phyloP scores from a whole-genome alignment of 1,284 basidiomycete species.

The Leccinum subrobustum region DNA sequence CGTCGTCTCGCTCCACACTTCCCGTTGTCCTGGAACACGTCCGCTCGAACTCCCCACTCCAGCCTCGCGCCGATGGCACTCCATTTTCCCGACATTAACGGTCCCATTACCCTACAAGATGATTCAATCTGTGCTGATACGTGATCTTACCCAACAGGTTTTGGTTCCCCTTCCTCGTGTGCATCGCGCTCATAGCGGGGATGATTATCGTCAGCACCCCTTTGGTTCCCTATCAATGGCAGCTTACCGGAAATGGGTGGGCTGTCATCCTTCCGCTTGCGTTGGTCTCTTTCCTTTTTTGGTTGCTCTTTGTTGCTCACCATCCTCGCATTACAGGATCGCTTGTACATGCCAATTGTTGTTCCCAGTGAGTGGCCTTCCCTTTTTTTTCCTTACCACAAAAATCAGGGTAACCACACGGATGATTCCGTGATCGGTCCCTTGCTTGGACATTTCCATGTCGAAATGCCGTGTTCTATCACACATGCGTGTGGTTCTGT shows the following conservation, averaged over 20 bases:
- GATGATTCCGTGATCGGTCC: conserved; percentile 3
- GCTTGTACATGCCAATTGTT: conserved; percentile 63
- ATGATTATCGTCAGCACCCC: conserved; percentile 59
- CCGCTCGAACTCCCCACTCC: background rate
- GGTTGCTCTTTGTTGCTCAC: background rate
- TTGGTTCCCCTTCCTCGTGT: conserved; percentile 36
- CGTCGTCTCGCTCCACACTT: conserved; percentile 40
- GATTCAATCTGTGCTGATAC: conserved; percentile 16
- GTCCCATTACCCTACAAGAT: conserved; percentile 6
- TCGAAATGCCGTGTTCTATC: conserved; percentile 5
- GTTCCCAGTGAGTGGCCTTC: conserved; percentile 54
- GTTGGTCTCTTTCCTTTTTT: conserved; percentile 37
- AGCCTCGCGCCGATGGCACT: background rate
- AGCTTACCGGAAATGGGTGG: conserved; percentile 59
- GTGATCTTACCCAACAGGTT: conserved; percentile 24
- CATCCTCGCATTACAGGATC: conserved; percentile 38
- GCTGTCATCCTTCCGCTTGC: conserved; percentile 68
- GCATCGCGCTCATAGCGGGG: conserved; percentile 40
- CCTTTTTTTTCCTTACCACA: background rate
- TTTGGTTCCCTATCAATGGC: conserved; percentile 62
- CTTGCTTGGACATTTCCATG: background rate
- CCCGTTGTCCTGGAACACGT: background rate
- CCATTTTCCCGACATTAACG: background rate
- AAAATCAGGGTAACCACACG: background rate
- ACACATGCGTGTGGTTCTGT: background rate